Evolutionary conservation across 768 basidiomycete genomes (phyloP).

Genomic region (Lactifluus subvellereus): DNA sequence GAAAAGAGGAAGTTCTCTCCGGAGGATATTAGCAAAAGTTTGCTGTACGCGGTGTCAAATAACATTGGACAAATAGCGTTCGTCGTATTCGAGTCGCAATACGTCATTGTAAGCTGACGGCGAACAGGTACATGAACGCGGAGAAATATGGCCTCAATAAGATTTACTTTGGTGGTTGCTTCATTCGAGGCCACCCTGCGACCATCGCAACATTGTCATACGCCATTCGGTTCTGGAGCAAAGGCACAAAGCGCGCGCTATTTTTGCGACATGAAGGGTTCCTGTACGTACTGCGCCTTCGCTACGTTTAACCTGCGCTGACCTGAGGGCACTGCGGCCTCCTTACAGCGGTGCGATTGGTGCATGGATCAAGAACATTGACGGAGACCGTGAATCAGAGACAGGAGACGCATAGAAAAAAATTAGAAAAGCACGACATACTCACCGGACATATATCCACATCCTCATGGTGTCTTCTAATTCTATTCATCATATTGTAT

Average conservation of each 20-base stretch:
- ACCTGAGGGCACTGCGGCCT: constrained; percentile 5
- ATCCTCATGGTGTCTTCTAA: not conserved
- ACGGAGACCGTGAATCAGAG: constrained; percentile 33
- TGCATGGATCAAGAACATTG: constrained; percentile 97
- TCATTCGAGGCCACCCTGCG: constrained; percentile 96
- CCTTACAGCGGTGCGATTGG: constrained; percentile 77
- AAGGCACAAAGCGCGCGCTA: constrained; percentile 91
- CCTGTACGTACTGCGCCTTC: constrained; percentile 53
- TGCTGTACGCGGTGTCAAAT: constrained; percentile 95
- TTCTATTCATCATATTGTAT: not conserved
- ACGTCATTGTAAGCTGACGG: constrained; percentile 14
- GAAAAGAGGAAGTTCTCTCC: constrained; percentile 74
- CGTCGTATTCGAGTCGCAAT: constrained; percentile 35
- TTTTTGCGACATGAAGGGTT: constrained; percentile 98
- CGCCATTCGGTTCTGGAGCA: constrained; percentile 99
- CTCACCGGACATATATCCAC: not conserved
- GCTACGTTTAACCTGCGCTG: constrained; percentile 3
- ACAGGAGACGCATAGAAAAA: constrained; percentile 14
- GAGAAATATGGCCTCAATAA: constrained; percentile 95
- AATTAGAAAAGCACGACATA: not conserved
- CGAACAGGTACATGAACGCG: constrained; percentile 96
- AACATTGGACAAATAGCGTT: constrained; percentile 99
- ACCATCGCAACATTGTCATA: constrained; percentile 97
- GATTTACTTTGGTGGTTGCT: constrained; percentile 99
- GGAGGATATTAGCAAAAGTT: constrained; percentile 90